Conservation (phyloP, 2,329 filamentous ascomycete species). For the Cladosporium austrohemisphaericum region DNA sequence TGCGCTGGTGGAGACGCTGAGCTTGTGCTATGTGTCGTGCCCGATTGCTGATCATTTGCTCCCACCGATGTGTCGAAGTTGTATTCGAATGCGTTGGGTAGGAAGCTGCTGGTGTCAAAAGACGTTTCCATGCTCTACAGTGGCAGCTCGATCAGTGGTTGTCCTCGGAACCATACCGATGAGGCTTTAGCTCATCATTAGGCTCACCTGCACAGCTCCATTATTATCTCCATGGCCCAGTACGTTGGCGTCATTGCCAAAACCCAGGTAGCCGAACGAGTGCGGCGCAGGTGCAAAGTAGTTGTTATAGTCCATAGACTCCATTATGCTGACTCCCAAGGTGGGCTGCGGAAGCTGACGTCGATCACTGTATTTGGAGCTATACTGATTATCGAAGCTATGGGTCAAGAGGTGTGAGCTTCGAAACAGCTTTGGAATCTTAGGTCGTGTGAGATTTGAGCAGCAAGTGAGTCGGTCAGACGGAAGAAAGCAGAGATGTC, state of each 20-base stretch:
- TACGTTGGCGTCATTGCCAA: slow-evolving; percentile 33
- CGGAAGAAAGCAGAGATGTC: neutral
- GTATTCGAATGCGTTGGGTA: slow-evolving; percentile 21
- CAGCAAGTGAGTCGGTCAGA: neutral
- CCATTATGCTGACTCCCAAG: slow-evolving; percentile 19
- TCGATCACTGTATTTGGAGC: neutral
- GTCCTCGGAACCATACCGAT: neutral
- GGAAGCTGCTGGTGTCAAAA: slow-evolving; percentile 22
- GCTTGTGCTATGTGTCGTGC: slow-evolving; percentile 18
- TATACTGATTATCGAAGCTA: too few species aligned
- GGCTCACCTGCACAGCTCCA: slow-evolving; percentile 34
- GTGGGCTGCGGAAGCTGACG: neutral
- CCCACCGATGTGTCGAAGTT: slow-evolving; percentile 20
- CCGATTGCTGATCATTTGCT: slow-evolving; percentile 18
- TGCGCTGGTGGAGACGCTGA: slow-evolving; percentile 28
- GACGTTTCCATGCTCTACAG: slow-evolving; percentile 27
- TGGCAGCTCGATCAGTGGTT: neutral
- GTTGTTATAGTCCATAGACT: slow-evolving; percentile 56
- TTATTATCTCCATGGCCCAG: slow-evolving; percentile 40
- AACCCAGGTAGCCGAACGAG: slow-evolving; percentile 45
- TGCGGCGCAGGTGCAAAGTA: slow-evolving; percentile 45
- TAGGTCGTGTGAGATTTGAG: neutral
- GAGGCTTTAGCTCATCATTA: neutral
- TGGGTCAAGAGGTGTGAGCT: too few species aligned
- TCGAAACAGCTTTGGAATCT: neutral